Evolutionary conservation across 257 asterid genomes (phyloP).

Genomic region (Agastache rugosa): DNA sequence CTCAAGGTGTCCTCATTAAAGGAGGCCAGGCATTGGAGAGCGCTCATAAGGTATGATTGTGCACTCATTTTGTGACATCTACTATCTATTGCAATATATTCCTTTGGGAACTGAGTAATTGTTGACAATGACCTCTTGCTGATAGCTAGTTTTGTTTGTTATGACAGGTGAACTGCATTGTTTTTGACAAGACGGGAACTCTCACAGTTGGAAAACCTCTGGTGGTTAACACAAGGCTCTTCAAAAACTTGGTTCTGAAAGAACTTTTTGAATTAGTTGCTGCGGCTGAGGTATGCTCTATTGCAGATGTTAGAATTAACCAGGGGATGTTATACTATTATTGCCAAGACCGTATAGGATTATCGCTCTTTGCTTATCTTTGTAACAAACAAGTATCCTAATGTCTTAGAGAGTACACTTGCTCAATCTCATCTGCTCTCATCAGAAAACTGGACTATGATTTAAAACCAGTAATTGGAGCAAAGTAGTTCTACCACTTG

Average conservation of each 20-base stretch:
- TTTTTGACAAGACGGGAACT: constrained; percentile 87
- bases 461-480: neutral
- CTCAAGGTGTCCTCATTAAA: constrained; percentile 83
- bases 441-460: neutral
- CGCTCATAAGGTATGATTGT: constrained; percentile 63
- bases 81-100: neutral
- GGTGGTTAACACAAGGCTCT: constrained; percentile 62
- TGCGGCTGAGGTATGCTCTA: constrained; percentile 76
- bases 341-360: neutral
- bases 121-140: neutral
- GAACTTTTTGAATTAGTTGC: constrained; percentile 71
- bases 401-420: neutral
- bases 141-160: constrained; percentile 5
- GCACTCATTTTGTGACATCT: neutral
- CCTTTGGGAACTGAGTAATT: neutral
- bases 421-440: neutral
- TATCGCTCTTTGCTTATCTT: neutral
- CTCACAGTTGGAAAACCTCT: constrained; percentile 83
- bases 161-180: constrained; percentile 65
- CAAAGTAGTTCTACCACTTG: neutral
- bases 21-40: constrained; percentile 89
- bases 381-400: neutral
- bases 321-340: neutral
- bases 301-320: neutral
- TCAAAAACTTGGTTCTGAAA: constrained; percentile 56